These are phyloP conservation scores for Ballota nigra DNA, from an alignment of 257 asterid genomes.

Conservation along the genomic window DNA sequence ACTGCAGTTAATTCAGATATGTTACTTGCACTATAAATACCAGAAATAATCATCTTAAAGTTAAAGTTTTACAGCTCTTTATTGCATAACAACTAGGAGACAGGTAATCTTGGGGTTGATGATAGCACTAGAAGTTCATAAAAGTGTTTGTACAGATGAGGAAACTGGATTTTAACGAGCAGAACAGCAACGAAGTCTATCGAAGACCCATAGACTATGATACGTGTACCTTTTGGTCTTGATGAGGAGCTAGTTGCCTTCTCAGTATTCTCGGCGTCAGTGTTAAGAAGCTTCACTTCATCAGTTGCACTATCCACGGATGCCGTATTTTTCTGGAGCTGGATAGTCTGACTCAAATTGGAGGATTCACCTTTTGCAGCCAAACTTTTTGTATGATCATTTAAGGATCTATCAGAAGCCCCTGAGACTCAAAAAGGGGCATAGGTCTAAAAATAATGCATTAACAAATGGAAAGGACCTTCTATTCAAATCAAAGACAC, in stretches of 20 bases:
- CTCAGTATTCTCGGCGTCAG: slow-evolving; percentile 39
- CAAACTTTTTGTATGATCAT: slow-evolving; percentile 29
- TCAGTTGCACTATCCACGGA: slow-evolving; percentile 23
- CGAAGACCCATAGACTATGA: not conserved
- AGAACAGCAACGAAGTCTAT: not conserved
- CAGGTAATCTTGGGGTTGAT: not conserved
- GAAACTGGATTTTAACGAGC: not conserved
- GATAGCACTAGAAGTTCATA: slow-evolving; percentile 10
- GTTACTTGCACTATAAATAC: slow-evolving; percentile 15
- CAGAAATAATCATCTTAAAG: slow-evolving; percentile 11
- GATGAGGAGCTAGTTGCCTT: slow-evolving; percentile 40
- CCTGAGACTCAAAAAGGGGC: slow-evolving; percentile 25
- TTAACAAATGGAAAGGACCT: slow-evolving; percentile 8
- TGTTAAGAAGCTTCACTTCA: slow-evolving; percentile 39
- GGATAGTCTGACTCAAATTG: slow-evolving; percentile 27
- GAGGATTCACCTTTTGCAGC: slow-evolving; percentile 45
- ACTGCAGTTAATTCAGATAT: slow-evolving; percentile 41
- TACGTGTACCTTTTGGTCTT: slow-evolving; percentile 66
- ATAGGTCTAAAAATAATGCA: slow-evolving; percentile 1
- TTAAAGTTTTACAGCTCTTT: not conserved
- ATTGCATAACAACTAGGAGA: not conserved
- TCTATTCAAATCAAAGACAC: not conserved
- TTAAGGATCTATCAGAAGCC: slow-evolving; percentile 35
- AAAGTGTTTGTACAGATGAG: not conserved
- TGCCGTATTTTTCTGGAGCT: slow-evolving; percentile 36